A percentile compares a stretch with the other conserved stretches of the same genome.
Evolutionary conservation across 495 filamentous ascomycete genomes (phyloP).

Genomic region (Rostrohypoxylon terebratum): DNA sequence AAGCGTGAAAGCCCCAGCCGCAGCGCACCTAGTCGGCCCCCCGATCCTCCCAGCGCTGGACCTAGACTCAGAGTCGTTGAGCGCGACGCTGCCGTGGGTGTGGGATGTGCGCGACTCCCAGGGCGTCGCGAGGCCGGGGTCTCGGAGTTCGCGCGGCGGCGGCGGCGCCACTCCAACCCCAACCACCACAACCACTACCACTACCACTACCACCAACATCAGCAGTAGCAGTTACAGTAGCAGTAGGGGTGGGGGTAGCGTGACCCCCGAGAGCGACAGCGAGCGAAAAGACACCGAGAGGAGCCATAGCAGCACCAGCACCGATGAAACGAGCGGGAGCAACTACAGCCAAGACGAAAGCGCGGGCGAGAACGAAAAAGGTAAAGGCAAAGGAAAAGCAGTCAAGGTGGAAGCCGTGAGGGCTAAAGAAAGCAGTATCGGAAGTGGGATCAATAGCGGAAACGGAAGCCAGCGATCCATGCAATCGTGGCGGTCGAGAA

Average conservation of each 20-base stretch:
- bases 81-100: constrained; percentile 36
- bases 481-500: constrained; percentile 24
- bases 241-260: background rate
- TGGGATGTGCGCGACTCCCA: constrained; percentile 16
- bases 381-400: background rate
- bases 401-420: background rate
- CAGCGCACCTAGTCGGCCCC: constrained; percentile 27
- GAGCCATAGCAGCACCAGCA: background rate
- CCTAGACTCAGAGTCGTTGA: constrained; percentile 29
- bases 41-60: constrained; percentile 34
- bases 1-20: constrained; percentile 5
- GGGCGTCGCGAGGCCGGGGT: background rate
- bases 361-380: background rate
- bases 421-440: background rate
- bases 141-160: constrained; percentile 9
- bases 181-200: no score
- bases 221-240: background rate
- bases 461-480: constrained; percentile 2
- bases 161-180: background rate
- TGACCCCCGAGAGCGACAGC: background rate
- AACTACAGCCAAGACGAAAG: background rate
- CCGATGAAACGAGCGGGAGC: background rate
- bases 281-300: background rate
- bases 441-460: background rate
- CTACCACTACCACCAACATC: no score